These are phyloP conservation scores for Dichomitus squalens DNA, from an alignment of 1,284 basidiomycete genomes.

Conservation along the genomic window DNA sequence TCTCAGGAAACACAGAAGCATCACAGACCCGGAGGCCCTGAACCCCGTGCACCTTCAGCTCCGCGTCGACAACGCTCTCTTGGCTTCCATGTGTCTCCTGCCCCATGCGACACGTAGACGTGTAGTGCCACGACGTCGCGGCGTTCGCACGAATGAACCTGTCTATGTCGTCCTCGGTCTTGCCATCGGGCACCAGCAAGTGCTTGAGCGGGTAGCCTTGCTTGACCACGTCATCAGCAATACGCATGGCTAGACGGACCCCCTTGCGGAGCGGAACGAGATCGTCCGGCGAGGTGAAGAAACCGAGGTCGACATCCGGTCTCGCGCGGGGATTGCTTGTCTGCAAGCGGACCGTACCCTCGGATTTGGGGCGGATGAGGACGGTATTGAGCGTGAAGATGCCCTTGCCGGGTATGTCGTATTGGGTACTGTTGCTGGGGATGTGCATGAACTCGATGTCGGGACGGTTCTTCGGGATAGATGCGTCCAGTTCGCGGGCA, in stretches of 20 bases:
- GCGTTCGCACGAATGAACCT: constrained; percentile 28
- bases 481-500: constrained; percentile 21
- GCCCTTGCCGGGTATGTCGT: constrained; percentile 23
- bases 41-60: constrained; percentile 51
- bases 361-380: constrained; percentile 35
- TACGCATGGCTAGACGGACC: constrained; percentile 28
- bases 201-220: constrained; percentile 36
- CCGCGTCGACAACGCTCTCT: constrained; percentile 50
- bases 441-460: constrained; percentile 42
- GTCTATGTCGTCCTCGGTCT: constrained; percentile 28
- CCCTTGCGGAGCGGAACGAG: constrained; percentile 25
- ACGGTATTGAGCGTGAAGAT: constrained; percentile 34
- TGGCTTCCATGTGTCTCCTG: constrained; percentile 27
- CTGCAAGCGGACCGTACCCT: constrained; percentile 36
- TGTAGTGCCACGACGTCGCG: constrained; percentile 39
- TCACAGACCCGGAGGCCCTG: constrained; percentile 42
- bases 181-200: constrained; percentile 31
- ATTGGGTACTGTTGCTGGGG: constrained; percentile 14
- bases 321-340: constrained; percentile 35
- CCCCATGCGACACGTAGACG: constrained; percentile 43
- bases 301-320: constrained; percentile 35
- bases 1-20: constrained; percentile 42
- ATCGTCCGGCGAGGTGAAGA: constrained; percentile 30
- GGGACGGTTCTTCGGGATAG: constrained; percentile 29
- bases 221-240: constrained; percentile 33